Evolutionary conservation across 176 grass and related monocot species (phyloP), one percentile per base, ranked within the genome.

Genomic region (Aegilops longissima): DNA sequence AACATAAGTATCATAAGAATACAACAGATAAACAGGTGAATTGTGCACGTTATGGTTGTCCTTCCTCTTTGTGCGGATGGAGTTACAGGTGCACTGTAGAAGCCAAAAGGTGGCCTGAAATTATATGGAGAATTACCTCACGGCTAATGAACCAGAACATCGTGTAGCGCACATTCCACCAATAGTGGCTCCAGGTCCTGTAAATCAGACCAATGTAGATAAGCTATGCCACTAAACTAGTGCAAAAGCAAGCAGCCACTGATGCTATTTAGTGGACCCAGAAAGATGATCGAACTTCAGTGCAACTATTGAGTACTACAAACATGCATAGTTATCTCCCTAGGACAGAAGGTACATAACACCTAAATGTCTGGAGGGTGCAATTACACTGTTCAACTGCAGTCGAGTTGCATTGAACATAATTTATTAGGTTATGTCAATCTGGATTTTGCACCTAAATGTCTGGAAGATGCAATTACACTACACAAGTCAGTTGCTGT

Each of bases 151-250:
- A 86, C 97, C 97, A 83, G 97, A 98, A 82, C 94, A 98, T 36
- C 92, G 90, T 25, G 97, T 98, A 82, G 97, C 93, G 85, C 94
- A 96, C 97, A 98, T 98, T 89, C 97, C 97, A 70, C 97, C 97
- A 77, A 96, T 96, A 58, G 97, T 96, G 54, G 97, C 97, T 44
- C 97, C 97, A 83, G 97, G 97, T 20, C 97, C 97, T 98, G 90
- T 82, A 93, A 83, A 82, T 66, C 78, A 89, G 80, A 84, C 52
- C 70, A 82, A 59, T 49, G 54, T 44, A 84, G 17, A 85, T 83
- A 18, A 81, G 58, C 21, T 70, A 77, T 65, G n/a, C 58, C 63
- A 83, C 66, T 25, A 56, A 62, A 30, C 13, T 66, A 70, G 30
- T 51, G 65, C 10, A 62, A 70, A 81, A 49, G 17, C 62, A 58